phyloP scores from a whole-genome alignment of 306 rosid genomes.

The Quillaja saponaria region DNA sequence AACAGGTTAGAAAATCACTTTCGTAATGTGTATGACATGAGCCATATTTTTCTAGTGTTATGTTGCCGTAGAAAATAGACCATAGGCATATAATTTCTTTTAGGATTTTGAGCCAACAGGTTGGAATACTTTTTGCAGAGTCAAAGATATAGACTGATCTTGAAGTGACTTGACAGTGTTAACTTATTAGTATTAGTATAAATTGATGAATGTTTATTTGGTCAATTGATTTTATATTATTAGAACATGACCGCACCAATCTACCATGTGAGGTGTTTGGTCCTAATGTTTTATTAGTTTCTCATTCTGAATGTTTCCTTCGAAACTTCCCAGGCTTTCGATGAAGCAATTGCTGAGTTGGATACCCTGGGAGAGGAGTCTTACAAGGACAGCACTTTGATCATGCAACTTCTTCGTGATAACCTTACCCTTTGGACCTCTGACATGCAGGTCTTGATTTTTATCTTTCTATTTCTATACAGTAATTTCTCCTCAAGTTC shows the following conservation, averaged over 20 bases:
- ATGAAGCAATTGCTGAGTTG: constrained; percentile 98
- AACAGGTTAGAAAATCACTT: constrained; percentile 59
- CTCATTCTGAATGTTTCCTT: constrained; percentile 11
- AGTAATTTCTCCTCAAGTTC: not conserved
- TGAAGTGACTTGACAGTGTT: constrained; percentile 23
- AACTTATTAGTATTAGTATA: not conserved
- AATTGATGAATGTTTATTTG: not conserved
- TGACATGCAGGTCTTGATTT: constrained; percentile 84
- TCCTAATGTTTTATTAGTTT: not conserved
- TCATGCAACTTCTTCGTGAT: constrained; percentile 99
- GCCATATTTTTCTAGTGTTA: not conserved
- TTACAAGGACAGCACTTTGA: constrained; percentile 98
- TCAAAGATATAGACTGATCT: not conserved
- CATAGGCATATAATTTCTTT: not conserved
- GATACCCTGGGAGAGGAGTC: constrained; percentile 98
- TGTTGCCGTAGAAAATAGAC: constrained; percentile 7
- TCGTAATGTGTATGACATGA: not conserved
- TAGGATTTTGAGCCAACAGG: not conserved
- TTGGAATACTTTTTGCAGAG: not conserved
- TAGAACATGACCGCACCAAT: constrained; percentile 5
- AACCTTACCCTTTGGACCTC: constrained; percentile 99
- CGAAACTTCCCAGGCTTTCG: constrained; percentile 66
- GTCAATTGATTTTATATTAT: not conserved
- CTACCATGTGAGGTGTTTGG: not conserved
- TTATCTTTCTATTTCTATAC: not conserved